These are phyloP conservation scores for Melastoma malabathricum DNA, from an alignment of 345 rosid species.

Conservation along the genomic window DNA sequence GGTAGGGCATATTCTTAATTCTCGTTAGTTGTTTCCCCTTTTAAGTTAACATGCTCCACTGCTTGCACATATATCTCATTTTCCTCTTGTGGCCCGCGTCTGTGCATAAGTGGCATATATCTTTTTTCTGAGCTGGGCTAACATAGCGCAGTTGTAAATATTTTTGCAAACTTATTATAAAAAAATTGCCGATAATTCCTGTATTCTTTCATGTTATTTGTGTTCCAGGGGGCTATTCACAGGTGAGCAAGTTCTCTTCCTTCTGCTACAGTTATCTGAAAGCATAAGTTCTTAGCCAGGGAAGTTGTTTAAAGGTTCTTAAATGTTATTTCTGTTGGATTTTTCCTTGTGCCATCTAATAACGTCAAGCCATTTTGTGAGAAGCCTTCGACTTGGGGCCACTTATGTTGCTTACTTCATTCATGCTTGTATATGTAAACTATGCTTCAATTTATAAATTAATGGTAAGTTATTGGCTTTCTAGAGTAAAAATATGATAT, in stretches of 20 bases:
- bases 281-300: not conserved
- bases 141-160: not conserved
- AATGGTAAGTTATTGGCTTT: no score
- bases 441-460: no score
- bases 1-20: constrained; percentile 23
- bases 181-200: constrained; percentile 5
- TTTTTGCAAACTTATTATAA: constrained; percentile 1
- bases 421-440: no score
- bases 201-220: constrained; percentile 2
- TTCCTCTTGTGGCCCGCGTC: no score
- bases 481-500: no score
- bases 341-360: no score
- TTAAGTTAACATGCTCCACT: not conserved
- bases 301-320: no score
- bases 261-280: not conserved
- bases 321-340: no score
- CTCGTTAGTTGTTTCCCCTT: constrained; percentile 4
- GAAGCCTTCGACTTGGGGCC: no score
- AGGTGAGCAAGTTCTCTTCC: constrained; percentile 40
- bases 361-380: no score
- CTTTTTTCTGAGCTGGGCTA: not conserved
- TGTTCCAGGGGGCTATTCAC: constrained; percentile 77
- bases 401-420: no score
- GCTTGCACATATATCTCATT: not conserved
- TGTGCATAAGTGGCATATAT: no score